A percentile compares a stretch with the other conserved stretches of the same genome.
Conservation (phyloP, 177 flowering plant species). For the Vitis hybrid region DNA sequence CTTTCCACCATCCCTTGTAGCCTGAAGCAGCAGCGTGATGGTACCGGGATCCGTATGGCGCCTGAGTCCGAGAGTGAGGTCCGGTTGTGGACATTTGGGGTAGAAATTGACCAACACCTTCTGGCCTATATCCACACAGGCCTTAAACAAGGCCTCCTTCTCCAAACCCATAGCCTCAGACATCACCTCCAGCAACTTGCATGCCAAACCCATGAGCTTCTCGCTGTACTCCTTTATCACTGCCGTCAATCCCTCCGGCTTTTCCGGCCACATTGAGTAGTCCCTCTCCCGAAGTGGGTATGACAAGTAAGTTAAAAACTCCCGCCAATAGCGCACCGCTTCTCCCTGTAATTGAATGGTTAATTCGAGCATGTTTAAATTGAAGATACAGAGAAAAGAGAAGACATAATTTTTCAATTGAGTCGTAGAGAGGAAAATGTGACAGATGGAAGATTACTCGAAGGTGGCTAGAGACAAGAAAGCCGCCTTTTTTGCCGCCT, state of each 20-base stretch:
- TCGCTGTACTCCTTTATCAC: conserved; percentile 70
- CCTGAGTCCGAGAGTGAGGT: too few relatives aligned
- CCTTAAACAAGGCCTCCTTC: conserved; percentile 69
- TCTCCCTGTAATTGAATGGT: conserved; percentile 54
- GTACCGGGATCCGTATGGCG: conserved; percentile 94
- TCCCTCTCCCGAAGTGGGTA: conserved; percentile 67
- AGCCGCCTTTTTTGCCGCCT: conserved; percentile 87
- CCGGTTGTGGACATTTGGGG: conserved; percentile 90
- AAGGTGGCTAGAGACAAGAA: conserved; percentile 82
- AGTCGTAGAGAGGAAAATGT: too few relatives aligned
- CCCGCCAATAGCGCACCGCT: conserved; percentile 85
- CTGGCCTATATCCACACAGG: conserved; percentile 92
- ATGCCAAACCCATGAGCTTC: conserved; percentile 65
- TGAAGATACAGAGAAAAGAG: too few relatives aligned
- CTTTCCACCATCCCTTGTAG: conserved; percentile 78
- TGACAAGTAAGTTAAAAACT: conserved; percentile 81
- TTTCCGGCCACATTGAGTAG: conserved; percentile 92
- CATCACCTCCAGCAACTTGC: conserved; percentile 72
- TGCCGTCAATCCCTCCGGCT: conserved; percentile 73
- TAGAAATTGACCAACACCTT: conserved; percentile 83
- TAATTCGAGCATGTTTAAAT: too few relatives aligned
- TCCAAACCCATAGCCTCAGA: conserved; percentile 90
- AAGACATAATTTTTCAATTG: not conserved
- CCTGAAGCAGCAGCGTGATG: conserved; percentile 84
- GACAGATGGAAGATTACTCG: conserved; percentile 35